Base-by-base conservation (phyloP, 2,329 filamentous ascomycete species). In the Sclerotinia subarctica region DNA sequence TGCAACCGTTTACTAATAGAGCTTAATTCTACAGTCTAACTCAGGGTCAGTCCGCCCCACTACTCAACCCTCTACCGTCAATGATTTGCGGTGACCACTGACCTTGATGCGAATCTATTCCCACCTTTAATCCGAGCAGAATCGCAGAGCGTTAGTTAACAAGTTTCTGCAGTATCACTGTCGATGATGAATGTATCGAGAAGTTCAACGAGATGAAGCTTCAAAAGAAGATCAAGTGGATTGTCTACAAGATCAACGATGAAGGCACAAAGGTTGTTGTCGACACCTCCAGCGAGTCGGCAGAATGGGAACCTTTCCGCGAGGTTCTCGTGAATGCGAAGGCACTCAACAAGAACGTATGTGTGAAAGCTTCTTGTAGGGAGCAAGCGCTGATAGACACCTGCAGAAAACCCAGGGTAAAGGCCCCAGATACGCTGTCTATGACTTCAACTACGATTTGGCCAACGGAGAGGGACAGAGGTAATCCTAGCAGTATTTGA, bases 171-270 rank as follows among this genome's bases (percentile, higher is more conserved):
- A 93, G 90, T 85, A 90, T 90, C 75, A 84, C 85, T 78, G 88
- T 93, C 76, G 82, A 85, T 73, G 85, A 86, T 78, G 90, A 94
- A 69, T 93, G 90, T 86, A 86, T 88, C 78, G 79, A 79, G 68
- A 79, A 80, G 72, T 94, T 90, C 86, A 93, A 94, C 81, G 89
- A 94, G 75, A 86, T 94, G 74, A 94, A 94, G 87, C 88, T 93
- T 75, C 84, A 82, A 81, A 93, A 93, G 82, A 88, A 87, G 83
- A 85, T 88, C 83, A 94, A 93, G 83, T 96, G 87, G 86, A 90
- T 95, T 83, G 88, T 95, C 85, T 94, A 87, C 89, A 93, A 93
- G 86, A 88, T 95, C 79, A 90, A 88, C 73, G 90, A 94, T 81
- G 86, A 93, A 84, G 88, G 88, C 85, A 92, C 90, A 82, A 81